Evolutionary conservation across 495 filamentous ascomycete genomes (phyloP).

Genomic region (Beverwykella pulmonaria): DNA sequence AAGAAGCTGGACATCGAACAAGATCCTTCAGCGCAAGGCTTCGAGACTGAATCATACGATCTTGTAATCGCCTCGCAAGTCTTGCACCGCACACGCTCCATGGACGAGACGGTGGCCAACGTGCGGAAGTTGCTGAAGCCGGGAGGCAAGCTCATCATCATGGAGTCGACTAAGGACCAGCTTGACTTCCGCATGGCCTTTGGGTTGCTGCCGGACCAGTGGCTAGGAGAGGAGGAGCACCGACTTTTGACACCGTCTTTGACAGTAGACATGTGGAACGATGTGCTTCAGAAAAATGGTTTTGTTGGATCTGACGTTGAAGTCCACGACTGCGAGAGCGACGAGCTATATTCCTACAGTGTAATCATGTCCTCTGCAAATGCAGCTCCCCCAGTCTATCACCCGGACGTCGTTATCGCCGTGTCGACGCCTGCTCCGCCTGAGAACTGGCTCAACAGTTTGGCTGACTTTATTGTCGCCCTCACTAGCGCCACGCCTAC

Average conservation of each 20-base stretch:
- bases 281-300: not conserved
- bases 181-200: slow-evolving; percentile 3
- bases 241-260: not conserved
- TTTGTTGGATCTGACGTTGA: slow-evolving; percentile 8
- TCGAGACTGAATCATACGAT: slow-evolving; percentile 30
- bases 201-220: slow-evolving; percentile 14
- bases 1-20: slow-evolving; percentile 29
- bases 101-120: slow-evolving; percentile 22
- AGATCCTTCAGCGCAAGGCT: slow-evolving; percentile 34
- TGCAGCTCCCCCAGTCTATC: not conserved
- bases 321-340: slow-evolving; percentile 5
- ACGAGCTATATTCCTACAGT: not conserved
- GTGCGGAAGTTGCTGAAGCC: slow-evolving; percentile 29
- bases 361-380: not conserved
- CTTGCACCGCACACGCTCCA: slow-evolving; percentile 27
- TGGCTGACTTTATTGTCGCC: not conserved
- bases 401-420: not conserved
- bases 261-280: not conserved
- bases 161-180: slow-evolving; percentile 18
- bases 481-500: not conserved
- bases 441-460: not conserved
- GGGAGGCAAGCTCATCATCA: slow-evolving; percentile 28
- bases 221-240: slow-evolving; percentile 13
- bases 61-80: slow-evolving; percentile 32
- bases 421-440: not conserved